Evolutionary conservation across 192 early-diverging fungal species (phyloP), one percentile per base, ranked within the genome.

Genomic region (Podila epigama): DNA sequence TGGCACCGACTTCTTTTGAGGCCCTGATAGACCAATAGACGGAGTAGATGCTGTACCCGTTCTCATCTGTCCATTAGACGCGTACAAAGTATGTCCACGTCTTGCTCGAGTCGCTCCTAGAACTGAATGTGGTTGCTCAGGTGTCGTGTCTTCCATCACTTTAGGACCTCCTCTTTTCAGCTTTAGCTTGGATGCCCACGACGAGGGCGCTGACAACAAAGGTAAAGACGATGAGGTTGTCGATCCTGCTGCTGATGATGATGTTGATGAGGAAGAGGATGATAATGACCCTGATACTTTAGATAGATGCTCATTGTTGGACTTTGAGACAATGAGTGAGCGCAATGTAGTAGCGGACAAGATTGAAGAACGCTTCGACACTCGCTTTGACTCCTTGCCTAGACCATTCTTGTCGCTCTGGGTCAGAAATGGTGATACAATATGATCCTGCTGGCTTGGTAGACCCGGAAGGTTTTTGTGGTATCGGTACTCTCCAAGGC

Each of bases 381-480:
- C 25, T 8, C n/a, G 18, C 44, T 48, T 48, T 18, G 4, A 4
- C 7, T 48, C 44, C 13, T 18, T 44, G 44, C 2, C 44, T n/a
- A n/a, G n/a, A 48, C 10, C 6, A 8, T 20, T 48, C 53, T 12
- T 28, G 18, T 18, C 11, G 27, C 31, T 11, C 18, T 31, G 29
- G 12, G 27, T 16, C 11, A 55, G 25, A 37, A 34, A 7, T 25
- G 36, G 7, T 16, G 25, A 25, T 28, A 35, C 20, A 15, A 13
- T 57, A n/a, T 32, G 20, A 15, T 34, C 48, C 13, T 39, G 22
- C 5, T 18, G 4, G 1, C 4, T n/a, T 25, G 61, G 61, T 7
- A 53, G 34, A 5, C 15, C 35, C 6, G 61, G 50, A 3, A 63
- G 50, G 18, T 39, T 35, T 25, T 63, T 63, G 6, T 63, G 61